These are phyloP conservation scores for Fagopyrum tataricum DNA, from an alignment of 148 eudicot genomes.

Conservation along the genomic window DNA sequence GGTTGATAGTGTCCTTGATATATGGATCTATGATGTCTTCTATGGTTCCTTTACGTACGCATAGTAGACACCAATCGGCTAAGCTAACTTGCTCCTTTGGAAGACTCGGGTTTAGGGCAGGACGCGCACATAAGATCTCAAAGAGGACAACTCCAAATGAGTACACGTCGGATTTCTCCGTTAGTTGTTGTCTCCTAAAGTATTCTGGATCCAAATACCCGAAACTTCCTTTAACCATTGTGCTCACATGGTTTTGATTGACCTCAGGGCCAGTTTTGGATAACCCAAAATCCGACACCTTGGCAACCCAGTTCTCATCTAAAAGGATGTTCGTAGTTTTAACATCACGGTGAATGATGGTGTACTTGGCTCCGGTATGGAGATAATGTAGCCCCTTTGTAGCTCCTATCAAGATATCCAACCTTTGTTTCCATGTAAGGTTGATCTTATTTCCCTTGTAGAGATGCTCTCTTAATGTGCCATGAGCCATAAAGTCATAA, in stretches of 20 bases:
- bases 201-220: conserved; percentile 15
- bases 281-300: conserved; percentile 48
- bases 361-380: conserved; percentile 52
- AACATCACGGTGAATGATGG: conserved; percentile 52
- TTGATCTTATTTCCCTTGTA: conserved; percentile 40
- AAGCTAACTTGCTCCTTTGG: conserved; percentile 15
- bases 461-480: conserved; percentile 46
- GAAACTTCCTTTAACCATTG: conserved; percentile 10
- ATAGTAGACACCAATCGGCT: conserved; percentile 8
- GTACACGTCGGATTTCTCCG: conserved; percentile 12
- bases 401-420: conserved; percentile 41
- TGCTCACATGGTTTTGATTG: conserved; percentile 16
- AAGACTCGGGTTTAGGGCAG: conserved; percentile 10
- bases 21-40: conserved; percentile 4
- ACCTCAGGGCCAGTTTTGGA: conserved; percentile 49
- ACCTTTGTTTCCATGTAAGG: conserved; percentile 46
- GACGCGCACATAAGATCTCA: conserved; percentile 11
- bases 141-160: conserved; percentile 10
- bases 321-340: conserved; percentile 45
- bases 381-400: conserved; percentile 56
- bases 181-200: conserved; percentile 11
- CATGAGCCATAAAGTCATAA: conserved; percentile 48
- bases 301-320: conserved; percentile 23
- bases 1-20: not conserved
- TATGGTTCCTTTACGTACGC: not conserved